Percentiles rank a stretch among this genome's conserved stretches.
Conservation (phyloP, 108 stramenopile genomes). For the Nitzschia inconspicua region DNA sequence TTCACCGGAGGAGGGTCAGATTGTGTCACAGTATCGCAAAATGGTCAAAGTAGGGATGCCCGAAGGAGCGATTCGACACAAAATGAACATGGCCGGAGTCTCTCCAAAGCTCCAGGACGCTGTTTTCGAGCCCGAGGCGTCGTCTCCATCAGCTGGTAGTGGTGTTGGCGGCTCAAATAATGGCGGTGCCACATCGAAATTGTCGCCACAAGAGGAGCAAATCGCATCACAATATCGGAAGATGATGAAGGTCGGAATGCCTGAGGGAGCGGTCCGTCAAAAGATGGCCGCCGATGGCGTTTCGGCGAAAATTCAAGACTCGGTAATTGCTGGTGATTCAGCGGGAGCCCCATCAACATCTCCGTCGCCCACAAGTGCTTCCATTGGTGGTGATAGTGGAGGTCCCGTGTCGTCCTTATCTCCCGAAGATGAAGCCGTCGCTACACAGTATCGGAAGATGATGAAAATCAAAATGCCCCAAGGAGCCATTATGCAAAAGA, state of each 20-base stretch:
- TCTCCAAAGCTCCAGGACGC: slow-evolving; percentile 7
- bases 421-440: slow-evolving; percentile 24
- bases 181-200: background rate
- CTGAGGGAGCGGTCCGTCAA: slow-evolving; percentile 24
- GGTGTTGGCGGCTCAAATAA: background rate
- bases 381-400: background rate
- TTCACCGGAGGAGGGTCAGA: slow-evolving; percentile 21
- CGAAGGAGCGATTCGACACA: slow-evolving; percentile 20
- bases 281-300: slow-evolving; percentile 23
- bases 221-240: slow-evolving; percentile 30
- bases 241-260: slow-evolving; percentile 32
- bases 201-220: slow-evolving; percentile 22
- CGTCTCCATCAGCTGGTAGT: background rate
- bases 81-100: slow-evolving; percentile 14
- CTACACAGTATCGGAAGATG: slow-evolving; percentile 33
- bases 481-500: slow-evolving; percentile 28
- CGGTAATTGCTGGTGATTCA: slow-evolving; percentile 13
- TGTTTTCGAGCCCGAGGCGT: slow-evolving; percentile 4
- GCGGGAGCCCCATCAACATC: background rate
- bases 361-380: background rate
- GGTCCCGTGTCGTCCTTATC: slow-evolving; percentile 19
- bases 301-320: slow-evolving; percentile 17
- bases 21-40: slow-evolving; percentile 24
- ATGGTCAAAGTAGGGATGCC: slow-evolving; percentile 29
- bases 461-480: slow-evolving; percentile 28